phyloP scores from a whole-genome alignment of 345 rosid genomes.

The Passiflora organensis region DNA sequence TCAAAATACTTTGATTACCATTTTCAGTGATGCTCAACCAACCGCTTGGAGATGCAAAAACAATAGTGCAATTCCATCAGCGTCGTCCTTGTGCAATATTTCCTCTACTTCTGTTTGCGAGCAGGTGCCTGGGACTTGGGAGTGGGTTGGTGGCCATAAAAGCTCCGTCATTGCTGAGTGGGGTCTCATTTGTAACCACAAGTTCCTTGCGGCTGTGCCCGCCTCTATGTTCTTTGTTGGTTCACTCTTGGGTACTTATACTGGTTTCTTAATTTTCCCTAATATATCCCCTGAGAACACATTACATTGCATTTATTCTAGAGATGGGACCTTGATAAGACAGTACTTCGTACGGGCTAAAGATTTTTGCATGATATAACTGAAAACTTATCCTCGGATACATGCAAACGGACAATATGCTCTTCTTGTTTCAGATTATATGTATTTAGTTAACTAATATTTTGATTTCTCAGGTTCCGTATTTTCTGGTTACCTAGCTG shows the following conservation, averaged over 20 bases:
- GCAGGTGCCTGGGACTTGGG: conserved; percentile 1
- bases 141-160: conserved; percentile 11
- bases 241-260: conserved; percentile 29
- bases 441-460: too few relatives aligned
- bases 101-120: not conserved
- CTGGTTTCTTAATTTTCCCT: too few relatives aligned
- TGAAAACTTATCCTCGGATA: too few relatives aligned
- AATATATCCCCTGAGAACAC: too few relatives aligned
- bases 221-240: conserved; percentile 25
- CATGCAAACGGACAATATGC: too few relatives aligned
- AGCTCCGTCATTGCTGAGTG: conserved; percentile 20
- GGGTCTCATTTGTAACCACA: conserved; percentile 17
- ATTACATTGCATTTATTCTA: too few relatives aligned
- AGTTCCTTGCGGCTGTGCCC: conserved; percentile 14
- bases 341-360: too few relatives aligned
- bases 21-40: conserved; percentile 17
- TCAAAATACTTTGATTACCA: conserved; percentile 18
- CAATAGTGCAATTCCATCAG: not conserved
- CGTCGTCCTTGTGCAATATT: conserved; percentile 8
- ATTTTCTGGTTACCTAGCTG: conserved; percentile 25
- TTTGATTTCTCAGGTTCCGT: too few relatives aligned
- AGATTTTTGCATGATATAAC: too few relatives aligned
- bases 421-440: too few relatives aligned
- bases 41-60: conserved; percentile 18
- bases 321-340: too few relatives aligned